A percentile compares a stretch with the other conserved stretches of the same genome.
phyloP scores from a whole-genome alignment of 2,329 filamentous ascomycete genomes.

The Capronia coronata region DNA sequence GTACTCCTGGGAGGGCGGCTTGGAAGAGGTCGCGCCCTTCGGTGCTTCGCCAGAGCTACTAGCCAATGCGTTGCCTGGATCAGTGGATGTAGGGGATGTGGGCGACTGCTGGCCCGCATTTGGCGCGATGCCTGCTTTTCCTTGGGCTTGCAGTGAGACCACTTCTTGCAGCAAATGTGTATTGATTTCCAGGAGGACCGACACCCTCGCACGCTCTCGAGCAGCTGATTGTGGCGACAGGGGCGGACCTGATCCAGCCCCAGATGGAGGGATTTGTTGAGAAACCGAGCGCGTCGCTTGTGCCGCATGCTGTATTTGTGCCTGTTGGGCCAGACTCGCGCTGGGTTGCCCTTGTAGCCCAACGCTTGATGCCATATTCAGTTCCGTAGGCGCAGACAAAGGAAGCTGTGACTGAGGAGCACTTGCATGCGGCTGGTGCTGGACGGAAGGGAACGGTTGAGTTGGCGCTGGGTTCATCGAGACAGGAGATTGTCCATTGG shows the following conservation, averaged over 20 bases:
- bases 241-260: slow-evolving; percentile 7
- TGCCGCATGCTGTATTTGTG: slow-evolving; percentile 24
- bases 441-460: slow-evolving; percentile 7
- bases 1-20: slow-evolving; percentile 38
- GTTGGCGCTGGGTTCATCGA: slow-evolving; percentile 24
- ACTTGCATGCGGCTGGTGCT: slow-evolving; percentile 8
- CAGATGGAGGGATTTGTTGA: slow-evolving; percentile 10
- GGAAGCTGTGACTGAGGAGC: slow-evolving; percentile 4
- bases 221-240: slow-evolving; percentile 31
- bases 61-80: slow-evolving; percentile 22
- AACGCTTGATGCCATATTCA: slow-evolving; percentile 15
- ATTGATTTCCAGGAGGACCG: slow-evolving; percentile 44
- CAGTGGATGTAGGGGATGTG: slow-evolving; percentile 28
- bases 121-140: slow-evolving; percentile 37
- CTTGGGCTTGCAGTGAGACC: slow-evolving; percentile 41
- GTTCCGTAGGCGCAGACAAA: slow-evolving; percentile 8
- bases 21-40: slow-evolving; percentile 26
- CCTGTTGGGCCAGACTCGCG: slow-evolving; percentile 22
- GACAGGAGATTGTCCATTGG: slow-evolving; percentile 20
- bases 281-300: slow-evolving; percentile 14
- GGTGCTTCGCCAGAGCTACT: slow-evolving; percentile 32
- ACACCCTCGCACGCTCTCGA: slow-evolving; percentile 43
- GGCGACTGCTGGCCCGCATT: slow-evolving; percentile 33
- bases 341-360: slow-evolving; percentile 12
- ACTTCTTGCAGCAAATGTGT: slow-evolving; percentile 44